Base-by-base conservation (phyloP, 306 rosid genomes). In the Cercis canadensis region DNA sequence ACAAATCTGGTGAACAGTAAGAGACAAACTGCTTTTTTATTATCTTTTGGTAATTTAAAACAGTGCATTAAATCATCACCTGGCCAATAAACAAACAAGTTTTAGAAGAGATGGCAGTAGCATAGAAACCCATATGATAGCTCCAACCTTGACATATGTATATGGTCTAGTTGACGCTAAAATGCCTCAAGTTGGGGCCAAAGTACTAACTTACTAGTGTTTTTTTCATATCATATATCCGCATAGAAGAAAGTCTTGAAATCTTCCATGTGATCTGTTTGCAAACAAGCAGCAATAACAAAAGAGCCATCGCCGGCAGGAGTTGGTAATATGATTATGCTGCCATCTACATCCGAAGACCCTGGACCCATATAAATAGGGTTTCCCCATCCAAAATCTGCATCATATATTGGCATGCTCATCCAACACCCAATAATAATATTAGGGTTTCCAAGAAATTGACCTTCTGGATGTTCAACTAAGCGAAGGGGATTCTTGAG, bases 341-440 rank as follows among this genome's bases (percentile, higher is more conserved):
- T 6, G 2, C 65, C 65, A 33, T 59, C 65, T 15, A 1, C 45
- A 15, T 2, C 2, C 12, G n/a, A 4, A 4, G 21, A 1, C 16
- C 14, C 46, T 3, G 44, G n/a, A 7, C 65, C 65, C 10, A 36
- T 0, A 17, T 59, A 16, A 0, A 59, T 0, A 59, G 65, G 65
- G 11, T 36, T 59, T 16, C 65, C 47, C 65, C 65, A 36, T 0
- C 65, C 65, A 36, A 59, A 59, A 15, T 59, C 6, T 15, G 32
- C 15, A 0, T 9, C 32, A 4, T 16, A 37, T 0, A 15, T 0
- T 2, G 32, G 65, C 31, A 59, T 7, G 18, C 43, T 59, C 0
- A 37, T 36, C 47, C 65, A 59, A 8, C 46, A 21, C 0, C 8
- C 1, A 0, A 34, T 17, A 0, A 4, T 18, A 17, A 59, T 2